These are phyloP conservation scores for Phytophthora pistaciae DNA, from an alignment of 352 stramenopile species.

Conservation along the genomic window DNA sequence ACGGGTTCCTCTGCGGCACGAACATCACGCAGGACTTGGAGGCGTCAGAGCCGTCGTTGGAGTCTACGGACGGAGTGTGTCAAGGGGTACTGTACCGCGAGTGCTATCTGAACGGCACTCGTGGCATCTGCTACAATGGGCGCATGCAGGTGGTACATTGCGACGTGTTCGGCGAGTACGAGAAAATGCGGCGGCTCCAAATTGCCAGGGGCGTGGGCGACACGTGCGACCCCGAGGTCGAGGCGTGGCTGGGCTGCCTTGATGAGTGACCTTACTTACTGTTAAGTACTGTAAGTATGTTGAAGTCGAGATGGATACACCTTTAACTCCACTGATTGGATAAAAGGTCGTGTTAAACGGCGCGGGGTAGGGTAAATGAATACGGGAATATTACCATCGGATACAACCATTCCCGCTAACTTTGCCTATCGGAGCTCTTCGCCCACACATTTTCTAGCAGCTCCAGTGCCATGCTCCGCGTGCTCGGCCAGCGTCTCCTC, in stretches of 20 bases:
- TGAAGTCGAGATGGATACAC: slow-evolving; percentile 21
- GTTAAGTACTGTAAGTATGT: not conserved
- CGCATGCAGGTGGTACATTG: slow-evolving; percentile 59
- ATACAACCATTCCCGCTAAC: slow-evolving; percentile 1
- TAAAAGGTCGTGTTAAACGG: slow-evolving; percentile 17
- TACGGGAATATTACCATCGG: slow-evolving; percentile 1
- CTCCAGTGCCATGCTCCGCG: slow-evolving; percentile 38
- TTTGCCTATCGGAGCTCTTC: not conserved
- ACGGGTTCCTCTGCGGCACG: slow-evolving; percentile 33
- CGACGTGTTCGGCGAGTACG: slow-evolving; percentile 41
- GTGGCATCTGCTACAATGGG: slow-evolving; percentile 54
- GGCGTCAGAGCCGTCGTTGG: slow-evolving; percentile 26
- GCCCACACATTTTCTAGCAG: slow-evolving; percentile 8
- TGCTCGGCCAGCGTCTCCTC: slow-evolving; percentile 34
- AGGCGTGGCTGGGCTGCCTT: slow-evolving; percentile 45
- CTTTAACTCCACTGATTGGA: slow-evolving; percentile 7
- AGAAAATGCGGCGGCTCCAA: slow-evolving; percentile 44
- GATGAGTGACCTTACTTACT: slow-evolving; percentile 1
- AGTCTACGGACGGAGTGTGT: slow-evolving; percentile 40
- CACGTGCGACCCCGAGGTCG: slow-evolving; percentile 37
- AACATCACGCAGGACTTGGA: slow-evolving; percentile 43
- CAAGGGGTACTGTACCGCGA: slow-evolving; percentile 41
- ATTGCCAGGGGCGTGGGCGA: slow-evolving; percentile 34
- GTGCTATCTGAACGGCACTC: slow-evolving; percentile 25
- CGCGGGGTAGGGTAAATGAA: not conserved